A percentile compares a stretch with the other conserved stretches of the same genome.
Evolutionary conservation across 1,284 basidiomycete species (phyloP).

Genomic region (Apiotrichum siamense): DNA sequence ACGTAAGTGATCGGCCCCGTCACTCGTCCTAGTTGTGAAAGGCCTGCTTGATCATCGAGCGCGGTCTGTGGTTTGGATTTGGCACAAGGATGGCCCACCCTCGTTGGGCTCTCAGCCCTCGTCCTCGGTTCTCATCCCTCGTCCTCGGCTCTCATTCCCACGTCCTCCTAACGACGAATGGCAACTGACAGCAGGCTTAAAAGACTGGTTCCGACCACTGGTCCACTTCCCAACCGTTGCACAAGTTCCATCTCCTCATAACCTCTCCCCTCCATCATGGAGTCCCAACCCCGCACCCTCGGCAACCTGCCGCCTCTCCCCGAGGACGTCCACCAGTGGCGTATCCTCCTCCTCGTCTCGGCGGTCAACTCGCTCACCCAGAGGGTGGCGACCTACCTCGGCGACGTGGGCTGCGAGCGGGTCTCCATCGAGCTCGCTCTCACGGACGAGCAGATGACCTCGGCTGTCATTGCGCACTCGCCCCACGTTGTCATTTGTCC

Average conservation of each 20-base stretch:
- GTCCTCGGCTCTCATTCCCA: too few relatives aligned
- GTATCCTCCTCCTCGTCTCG: slow-evolving; percentile 48
- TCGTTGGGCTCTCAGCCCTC: too few relatives aligned
- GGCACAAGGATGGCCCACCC: too few relatives aligned
- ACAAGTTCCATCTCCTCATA: too few relatives aligned
- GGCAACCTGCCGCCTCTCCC: slow-evolving; percentile 18
- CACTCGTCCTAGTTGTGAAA: too few relatives aligned
- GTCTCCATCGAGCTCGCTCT: slow-evolving; percentile 47
- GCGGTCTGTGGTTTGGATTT: too few relatives aligned
- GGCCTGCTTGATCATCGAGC: too few relatives aligned
- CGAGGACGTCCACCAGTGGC: slow-evolving; percentile 22
- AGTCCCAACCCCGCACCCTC: slow-evolving; percentile 13
- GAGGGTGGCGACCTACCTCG: slow-evolving; percentile 42
- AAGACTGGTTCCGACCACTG: too few relatives aligned
- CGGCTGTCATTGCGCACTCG: slow-evolving; percentile 40
- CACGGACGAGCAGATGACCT: slow-evolving; percentile 45
- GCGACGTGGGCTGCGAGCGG: slow-evolving; percentile 39
- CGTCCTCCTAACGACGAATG: too few relatives aligned
- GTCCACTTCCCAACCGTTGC: neutral
- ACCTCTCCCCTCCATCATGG: slow-evolving; percentile 1
- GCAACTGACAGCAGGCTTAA: too few relatives aligned
- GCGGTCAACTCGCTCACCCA: slow-evolving; percentile 50
- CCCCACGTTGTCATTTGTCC: slow-evolving; percentile 50
- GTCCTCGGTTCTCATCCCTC: too few relatives aligned
- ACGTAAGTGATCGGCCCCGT: too few relatives aligned